A percentile compares a stretch with the other conserved stretches of the same genome.
Evolutionary conservation across 306 rosid species (phyloP).

Genomic region (Fragaria nilgerrensis): DNA sequence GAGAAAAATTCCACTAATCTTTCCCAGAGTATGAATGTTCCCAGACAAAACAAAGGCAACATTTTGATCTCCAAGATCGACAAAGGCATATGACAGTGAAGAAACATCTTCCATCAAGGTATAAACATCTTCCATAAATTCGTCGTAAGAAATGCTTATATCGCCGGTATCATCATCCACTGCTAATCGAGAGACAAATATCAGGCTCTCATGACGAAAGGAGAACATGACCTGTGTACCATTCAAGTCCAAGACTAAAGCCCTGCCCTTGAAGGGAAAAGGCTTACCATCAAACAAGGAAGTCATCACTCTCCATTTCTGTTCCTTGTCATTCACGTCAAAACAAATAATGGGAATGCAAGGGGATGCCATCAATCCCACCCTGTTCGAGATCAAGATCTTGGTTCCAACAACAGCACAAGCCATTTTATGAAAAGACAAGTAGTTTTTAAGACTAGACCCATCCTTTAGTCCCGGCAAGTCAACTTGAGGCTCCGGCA

Average conservation of each 20-base stretch:
- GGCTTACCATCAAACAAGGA: not conserved
- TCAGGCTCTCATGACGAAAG: not conserved
- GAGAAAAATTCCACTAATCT: too few relatives aligned
- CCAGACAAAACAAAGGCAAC: not conserved
- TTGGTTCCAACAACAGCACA: too few relatives aligned
- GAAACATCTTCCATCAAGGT: not conserved
- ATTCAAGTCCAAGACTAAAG: not conserved
- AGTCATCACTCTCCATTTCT: not conserved
- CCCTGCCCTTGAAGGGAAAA: not conserved
- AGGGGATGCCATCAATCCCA: not conserved
- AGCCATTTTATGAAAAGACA: too few relatives aligned
- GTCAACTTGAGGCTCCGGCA: too few relatives aligned
- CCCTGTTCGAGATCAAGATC: too few relatives aligned
- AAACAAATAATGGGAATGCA: not conserved
- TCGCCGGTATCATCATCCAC: not conserved
- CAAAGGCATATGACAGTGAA: not conserved
- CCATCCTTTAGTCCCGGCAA: too few relatives aligned
- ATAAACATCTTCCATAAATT: not conserved
- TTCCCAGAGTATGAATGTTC: not conserved
- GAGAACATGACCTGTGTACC: not conserved
- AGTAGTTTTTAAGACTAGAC: too few relatives aligned
- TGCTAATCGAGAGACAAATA: not conserved
- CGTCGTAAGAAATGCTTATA: not conserved
- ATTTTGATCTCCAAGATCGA: not conserved
- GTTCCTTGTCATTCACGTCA: not conserved